These are phyloP conservation scores for Yamadazyma atmosphaerica DNA, from an alignment of 1,139 yeast genomes.

Conservation along the genomic window DNA sequence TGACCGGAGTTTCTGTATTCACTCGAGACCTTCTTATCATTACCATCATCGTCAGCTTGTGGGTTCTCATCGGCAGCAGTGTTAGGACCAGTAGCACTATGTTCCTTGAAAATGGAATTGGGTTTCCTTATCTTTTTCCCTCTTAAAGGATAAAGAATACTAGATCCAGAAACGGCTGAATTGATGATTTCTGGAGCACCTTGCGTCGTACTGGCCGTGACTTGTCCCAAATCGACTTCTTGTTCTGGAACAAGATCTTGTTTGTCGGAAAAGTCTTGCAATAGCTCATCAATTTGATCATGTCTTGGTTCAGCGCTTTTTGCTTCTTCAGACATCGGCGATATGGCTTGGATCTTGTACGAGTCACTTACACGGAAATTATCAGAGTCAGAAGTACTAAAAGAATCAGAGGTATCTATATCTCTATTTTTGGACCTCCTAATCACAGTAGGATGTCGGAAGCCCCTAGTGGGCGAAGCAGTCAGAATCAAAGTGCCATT, in stretches of 20 bases:
- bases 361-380: background rate
- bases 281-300: background rate
- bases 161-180: constrained; percentile 2
- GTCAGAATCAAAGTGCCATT: constrained; percentile 21
- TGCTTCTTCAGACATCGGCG: constrained; percentile 9
- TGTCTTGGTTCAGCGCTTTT: background rate
- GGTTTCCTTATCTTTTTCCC: constrained; percentile 7
- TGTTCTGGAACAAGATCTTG: background rate
- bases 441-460: constrained; percentile 18
- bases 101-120: constrained; percentile 14
- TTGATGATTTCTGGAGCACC: background rate
- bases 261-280: background rate
- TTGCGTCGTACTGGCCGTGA: background rate
- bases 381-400: background rate
- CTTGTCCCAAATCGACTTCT: background rate
- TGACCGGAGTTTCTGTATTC: too few species aligned
- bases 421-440: constrained; percentile 3
- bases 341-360: constrained; percentile 7
- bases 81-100: constrained; percentile 9
- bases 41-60: too few species aligned
- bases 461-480: constrained; percentile 13
- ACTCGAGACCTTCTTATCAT: too few species aligned
- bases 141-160: constrained; percentile 16
- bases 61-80: constrained; percentile 3
- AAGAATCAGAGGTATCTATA: background rate